Base-by-base conservation (phyloP, 345 rosid genomes). In the Streptanthus diversifolius region DNA sequence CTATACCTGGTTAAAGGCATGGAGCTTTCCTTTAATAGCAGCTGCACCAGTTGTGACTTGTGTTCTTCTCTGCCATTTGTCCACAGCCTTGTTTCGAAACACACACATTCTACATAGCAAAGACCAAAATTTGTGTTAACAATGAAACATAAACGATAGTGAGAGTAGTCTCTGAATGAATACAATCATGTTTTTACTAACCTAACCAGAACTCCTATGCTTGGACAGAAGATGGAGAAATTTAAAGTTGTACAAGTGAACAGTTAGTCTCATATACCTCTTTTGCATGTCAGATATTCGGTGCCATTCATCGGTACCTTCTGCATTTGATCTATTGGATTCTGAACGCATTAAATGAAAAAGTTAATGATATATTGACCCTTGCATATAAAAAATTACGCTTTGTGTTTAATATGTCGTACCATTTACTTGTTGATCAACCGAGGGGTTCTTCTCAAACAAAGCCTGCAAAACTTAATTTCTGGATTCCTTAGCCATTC, bases 1-100 rank as follows among this genome's bases (percentile, higher is more conserved):
- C 19, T 12, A 61, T 80, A 95, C 99, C 99, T 91, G 99, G 85
- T 91, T 90, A 80, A 95, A 95, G 66, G 97, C 99, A 1, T 90
- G 90, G 65, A 91, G 83, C 77, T 88, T 91, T 77, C 85, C 83
- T 76, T 82, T 91, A 12, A 91, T 84, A 54, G 99, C 97, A 68
- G 96, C 96, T 56, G 91, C 92, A 74, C 97, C 98, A 65, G 88
- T 91, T 17, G 91, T 88, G 64, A 95, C 90, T 70, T 86, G 92
- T 36, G 98, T 83, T 84, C 88, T 91, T 57, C 97, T 90, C 74
- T 95, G 93, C 98, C 99, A 91, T 76, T 87, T 90, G 77, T 95
- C 95, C 52, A 95, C 81, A 8, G 98, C 89, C 81, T 87, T 90
- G 79, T 91, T 83, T 81, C 97, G 82, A 72, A 95, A 95, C 49